Percentiles rank a stretch among this genome's conserved stretches.
Conservation (phyloP, 1,284 basidiomycete species). For the Malassezia arunalokei region DNA sequence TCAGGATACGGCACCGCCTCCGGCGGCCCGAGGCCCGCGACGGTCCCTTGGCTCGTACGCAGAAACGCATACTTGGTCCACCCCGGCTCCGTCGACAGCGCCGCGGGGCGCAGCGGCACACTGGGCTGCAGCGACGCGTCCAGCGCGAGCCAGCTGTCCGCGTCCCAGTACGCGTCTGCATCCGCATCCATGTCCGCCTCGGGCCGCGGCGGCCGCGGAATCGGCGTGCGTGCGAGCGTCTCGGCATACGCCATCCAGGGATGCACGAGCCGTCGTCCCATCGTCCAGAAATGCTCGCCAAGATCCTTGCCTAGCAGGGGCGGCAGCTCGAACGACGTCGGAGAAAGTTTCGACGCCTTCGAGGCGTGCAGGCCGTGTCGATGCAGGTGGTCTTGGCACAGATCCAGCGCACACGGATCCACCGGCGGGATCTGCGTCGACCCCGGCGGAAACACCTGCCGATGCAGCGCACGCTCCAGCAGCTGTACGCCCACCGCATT, state of each 20-base stretch:
- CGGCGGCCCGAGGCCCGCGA: conserved; percentile 23
- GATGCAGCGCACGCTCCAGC: conserved; percentile 64
- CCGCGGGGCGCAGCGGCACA: conserved; percentile 49
- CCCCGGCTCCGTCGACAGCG: conserved; percentile 65
- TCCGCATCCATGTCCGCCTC: not conserved
- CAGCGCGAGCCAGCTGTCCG: conserved; percentile 33
- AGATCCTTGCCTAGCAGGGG: conserved; percentile 68
- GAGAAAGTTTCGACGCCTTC: conserved; percentile 66
- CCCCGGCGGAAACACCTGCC: conserved; percentile 62
- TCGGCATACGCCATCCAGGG: conserved; percentile 71
- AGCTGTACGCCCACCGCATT: conserved; percentile 88
- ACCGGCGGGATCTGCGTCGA: conserved; percentile 54
- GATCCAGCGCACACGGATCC: conserved; percentile 56
- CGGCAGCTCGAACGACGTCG: conserved; percentile 70
- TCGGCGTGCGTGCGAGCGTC: conserved; percentile 52
- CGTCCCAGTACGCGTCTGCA: conserved; percentile 18
- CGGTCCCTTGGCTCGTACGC: conserved; percentile 38
- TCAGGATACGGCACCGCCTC: conserved; percentile 45
- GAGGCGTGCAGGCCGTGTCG: conserved; percentile 67
- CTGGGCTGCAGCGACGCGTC: conserved; percentile 22
- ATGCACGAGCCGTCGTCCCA: conserved; percentile 62
- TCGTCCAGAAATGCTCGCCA: conserved; percentile 74
- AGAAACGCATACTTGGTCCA: conserved; percentile 73
- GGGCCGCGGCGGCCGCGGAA: conserved; percentile 55
- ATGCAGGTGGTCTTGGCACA: conserved; percentile 66